These are phyloP conservation scores for Pisolithus microcarpus DNA, from an alignment of 768 basidiomycete genomes.

Conservation along the genomic window DNA sequence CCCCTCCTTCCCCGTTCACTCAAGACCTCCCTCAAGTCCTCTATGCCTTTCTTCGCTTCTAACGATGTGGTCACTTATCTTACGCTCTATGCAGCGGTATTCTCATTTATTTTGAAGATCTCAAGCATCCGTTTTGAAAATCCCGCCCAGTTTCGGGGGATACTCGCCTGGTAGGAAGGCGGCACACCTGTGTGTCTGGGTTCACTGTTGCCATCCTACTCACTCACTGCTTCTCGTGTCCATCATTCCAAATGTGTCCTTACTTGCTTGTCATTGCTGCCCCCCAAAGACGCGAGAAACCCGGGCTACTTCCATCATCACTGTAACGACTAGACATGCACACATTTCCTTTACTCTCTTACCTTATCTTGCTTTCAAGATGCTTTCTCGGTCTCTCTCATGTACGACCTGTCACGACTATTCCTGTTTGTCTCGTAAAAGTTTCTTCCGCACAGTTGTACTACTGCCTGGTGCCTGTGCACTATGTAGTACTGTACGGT, in stretches of 20 bases:
- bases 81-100: conserved; percentile 27
- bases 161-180: conserved; percentile 1
- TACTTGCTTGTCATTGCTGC: conserved; percentile 2
- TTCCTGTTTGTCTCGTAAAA: conserved; percentile 14
- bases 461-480: conserved; percentile 6
- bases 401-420: conserved; percentile 25
- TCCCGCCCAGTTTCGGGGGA: conserved; percentile 8
- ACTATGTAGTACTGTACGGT: conserved; percentile 10
- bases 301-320: conserved; percentile 18
- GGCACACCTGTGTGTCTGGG: conserved; percentile 9
- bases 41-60: conserved; percentile 23
- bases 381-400: conserved; percentile 23
- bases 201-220: conserved; percentile 21
- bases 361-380: conserved; percentile 28
- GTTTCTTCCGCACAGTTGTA: conserved; percentile 10
- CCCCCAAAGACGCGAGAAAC: conserved; percentile 12
- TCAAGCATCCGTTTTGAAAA: conserved; percentile 16
- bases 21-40: conserved; percentile 20
- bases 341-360: conserved; percentile 26
- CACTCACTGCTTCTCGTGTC: conserved; percentile 9
- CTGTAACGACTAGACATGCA: conserved; percentile 75
- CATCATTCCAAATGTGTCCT: conserved; percentile 7
- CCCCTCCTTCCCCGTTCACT: conserved; percentile 19
- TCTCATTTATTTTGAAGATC: conserved; percentile 14
- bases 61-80: conserved; percentile 28